Evolutionary conservation across 139 green algal species (phyloP).

Genomic region (Auxenochlorella protothecoides): DNA sequence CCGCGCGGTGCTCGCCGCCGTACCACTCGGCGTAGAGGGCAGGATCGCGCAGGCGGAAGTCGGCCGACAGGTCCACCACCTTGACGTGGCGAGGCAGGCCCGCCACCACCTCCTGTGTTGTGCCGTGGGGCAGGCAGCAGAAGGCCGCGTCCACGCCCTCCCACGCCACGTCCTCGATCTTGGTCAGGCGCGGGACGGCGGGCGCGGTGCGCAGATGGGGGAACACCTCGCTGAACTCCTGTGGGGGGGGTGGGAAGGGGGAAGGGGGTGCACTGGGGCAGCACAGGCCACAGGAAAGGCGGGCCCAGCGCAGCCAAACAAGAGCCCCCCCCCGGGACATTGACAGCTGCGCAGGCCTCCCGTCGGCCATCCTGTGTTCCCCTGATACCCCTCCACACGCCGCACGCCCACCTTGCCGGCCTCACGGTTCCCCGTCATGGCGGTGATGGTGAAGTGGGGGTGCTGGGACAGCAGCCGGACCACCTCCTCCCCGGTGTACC

Average conservation of each 20-base stretch:
- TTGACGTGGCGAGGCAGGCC: conserved; percentile 72
- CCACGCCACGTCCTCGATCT: conserved; percentile 85
- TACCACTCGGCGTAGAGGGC: conserved; percentile 92
- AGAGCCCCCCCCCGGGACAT: background rate
- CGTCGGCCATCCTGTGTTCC: background rate
- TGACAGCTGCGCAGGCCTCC: background rate
- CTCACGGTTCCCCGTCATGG: conserved; percentile 82
- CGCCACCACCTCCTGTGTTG: conserved; percentile 82
- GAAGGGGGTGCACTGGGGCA: background rate
- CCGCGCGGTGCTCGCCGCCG: conserved; percentile 72
- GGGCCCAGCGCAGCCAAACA: background rate
- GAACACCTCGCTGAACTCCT: conserved; percentile 83
- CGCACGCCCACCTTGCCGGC: conserved; percentile 67
- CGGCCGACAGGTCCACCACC: conserved; percentile 91
- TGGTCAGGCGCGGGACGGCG: conserved; percentile 57
- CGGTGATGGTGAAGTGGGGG: conserved; percentile 66
- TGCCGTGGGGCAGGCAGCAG: conserved; percentile 95
- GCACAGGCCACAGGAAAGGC: background rate
- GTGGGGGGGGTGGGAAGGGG: background rate
- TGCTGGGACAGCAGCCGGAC: conserved; percentile 72
- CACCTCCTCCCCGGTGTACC: conserved; percentile 93
- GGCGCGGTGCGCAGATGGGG: conserved; percentile 70
- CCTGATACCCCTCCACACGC: background rate
- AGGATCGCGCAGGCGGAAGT: conserved; percentile 85
- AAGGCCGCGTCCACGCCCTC: conserved; percentile 83